Base-by-base conservation (phyloP, 805 yeast genomes). In the Candida boleticola region DNA sequence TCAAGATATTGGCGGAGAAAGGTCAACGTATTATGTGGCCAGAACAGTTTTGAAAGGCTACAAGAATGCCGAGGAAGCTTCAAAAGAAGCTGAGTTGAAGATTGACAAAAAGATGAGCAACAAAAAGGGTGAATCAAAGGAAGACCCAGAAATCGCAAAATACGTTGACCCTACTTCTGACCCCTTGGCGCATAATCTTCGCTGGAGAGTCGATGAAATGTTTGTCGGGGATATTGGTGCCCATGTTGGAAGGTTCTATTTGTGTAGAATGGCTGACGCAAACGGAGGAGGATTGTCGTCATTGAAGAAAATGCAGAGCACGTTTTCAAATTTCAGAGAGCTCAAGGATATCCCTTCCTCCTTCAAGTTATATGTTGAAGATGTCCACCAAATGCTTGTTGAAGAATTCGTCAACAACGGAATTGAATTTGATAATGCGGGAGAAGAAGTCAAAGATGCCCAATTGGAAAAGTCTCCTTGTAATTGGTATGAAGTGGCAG, bases 301-400 rank as follows among this genome's bases (percentile, higher is more conserved):
- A 1, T 43, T 66, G 10, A 58, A 57, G 14, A 57, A 60, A 39
- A 68, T 71, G 73, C 51, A 47, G n/a, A 37, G 45, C 5, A 47
- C 53, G 4, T 54, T 58, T 52, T 37, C 54, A 1, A 41, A 40
- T 29, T 20, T 27, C 31, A 22, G 33, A n/a, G 35, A 32, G 6
- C 22, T 27, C 16, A 34, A 36, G 29, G 40, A 45, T 9, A 30
- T 45, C 5, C 57, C 66, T 0, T 58, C 71, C 1, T 42, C 49
- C 2, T 71, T 71, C 56, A 68, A 66, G 36, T 46, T 71, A 23
- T 71, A 68, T 43, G 74, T 71, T 13, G 68, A 69, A 40, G 74
- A 71, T 47, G 66, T 64, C 1, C 63, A 67, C 42, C 43, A 51
- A 20, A 53, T 65, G 58, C 51, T 71, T 36, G 43, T 45, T 5